Evolutionary conservation across 805 yeast species (phyloP).

Genomic region (Sungouiozyma intestinalis): DNA sequence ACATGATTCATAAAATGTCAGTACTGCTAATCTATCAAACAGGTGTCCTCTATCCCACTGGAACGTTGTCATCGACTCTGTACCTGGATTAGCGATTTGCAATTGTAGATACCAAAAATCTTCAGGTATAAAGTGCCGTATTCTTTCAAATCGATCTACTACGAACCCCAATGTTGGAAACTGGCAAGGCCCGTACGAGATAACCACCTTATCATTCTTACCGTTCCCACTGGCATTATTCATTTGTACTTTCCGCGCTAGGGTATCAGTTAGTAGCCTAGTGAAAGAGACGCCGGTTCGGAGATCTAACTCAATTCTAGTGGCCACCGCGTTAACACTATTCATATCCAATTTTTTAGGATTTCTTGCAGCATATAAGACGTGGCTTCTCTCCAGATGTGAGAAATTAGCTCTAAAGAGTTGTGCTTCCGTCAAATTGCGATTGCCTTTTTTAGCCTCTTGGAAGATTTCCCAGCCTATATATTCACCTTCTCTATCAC

Average conservation of each 20-base stretch:
- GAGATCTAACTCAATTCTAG: conserved; percentile 79
- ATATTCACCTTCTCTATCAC: conserved; percentile 93
- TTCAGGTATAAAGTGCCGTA: conserved; percentile 62
- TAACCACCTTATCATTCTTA: conserved; percentile 18
- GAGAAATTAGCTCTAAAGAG: conserved; percentile 77
- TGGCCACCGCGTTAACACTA: conserved; percentile 73
- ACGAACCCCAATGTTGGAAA: conserved; percentile 96
- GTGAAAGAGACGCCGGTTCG: conserved; percentile 87
- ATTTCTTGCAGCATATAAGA: conserved; percentile 59
- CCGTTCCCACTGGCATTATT: conserved; percentile 3
- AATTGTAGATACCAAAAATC: conserved; percentile 68
- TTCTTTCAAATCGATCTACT: conserved; percentile 79
- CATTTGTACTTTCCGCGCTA: conserved; percentile 20
- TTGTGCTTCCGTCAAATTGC: conserved; percentile 34
- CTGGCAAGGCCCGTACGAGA: conserved; percentile 88
- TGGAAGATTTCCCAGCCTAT: conserved; percentile 76
- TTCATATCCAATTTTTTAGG: conserved; percentile 55
- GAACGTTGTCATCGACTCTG: conserved; percentile 32
- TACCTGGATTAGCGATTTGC: conserved; percentile 34
- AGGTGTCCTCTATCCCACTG: conserved; percentile 65
- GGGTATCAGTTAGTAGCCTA: conserved; percentile 51
- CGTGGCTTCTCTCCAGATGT: conserved; percentile 70
- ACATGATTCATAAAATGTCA: conserved; percentile 60
- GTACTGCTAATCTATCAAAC: conserved; percentile 61
- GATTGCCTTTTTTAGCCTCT: conserved; percentile 45